Conservation (phyloP, 2,329 filamentous ascomycete genomes). For the Aureobasidium sp. region DNA sequence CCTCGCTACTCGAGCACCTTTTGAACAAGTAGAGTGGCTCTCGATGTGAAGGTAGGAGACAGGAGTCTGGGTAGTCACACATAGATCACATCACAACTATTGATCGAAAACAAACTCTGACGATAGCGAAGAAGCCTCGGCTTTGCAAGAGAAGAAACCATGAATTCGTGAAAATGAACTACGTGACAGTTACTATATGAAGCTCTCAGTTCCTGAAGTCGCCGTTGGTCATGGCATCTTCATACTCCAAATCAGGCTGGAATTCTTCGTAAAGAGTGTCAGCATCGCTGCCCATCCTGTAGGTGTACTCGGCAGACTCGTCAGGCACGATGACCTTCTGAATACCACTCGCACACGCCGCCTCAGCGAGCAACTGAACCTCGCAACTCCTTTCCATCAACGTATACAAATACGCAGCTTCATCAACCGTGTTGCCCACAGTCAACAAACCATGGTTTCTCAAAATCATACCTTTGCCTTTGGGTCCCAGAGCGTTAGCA, state of each 20-base stretch:
- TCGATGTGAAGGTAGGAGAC: background rate
- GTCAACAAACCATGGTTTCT: conserved; percentile 66
- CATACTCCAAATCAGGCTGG: conserved; percentile 44
- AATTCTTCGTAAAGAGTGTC: conserved; percentile 46
- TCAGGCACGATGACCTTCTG: conserved; percentile 48
- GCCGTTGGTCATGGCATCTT: conserved; percentile 26
- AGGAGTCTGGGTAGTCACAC: too few species aligned
- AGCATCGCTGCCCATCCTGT: conserved; percentile 39
- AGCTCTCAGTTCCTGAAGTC: conserved; percentile 12
- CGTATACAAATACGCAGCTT: conserved; percentile 63
- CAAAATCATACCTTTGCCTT: conserved; percentile 56
- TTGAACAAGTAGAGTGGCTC: background rate
- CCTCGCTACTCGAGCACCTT: too few species aligned
- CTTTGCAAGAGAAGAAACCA: background rate
- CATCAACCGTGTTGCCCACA: conserved; percentile 63
- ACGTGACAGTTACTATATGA: background rate
- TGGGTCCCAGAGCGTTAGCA: conserved; percentile 53
- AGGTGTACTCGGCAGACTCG: conserved; percentile 47
- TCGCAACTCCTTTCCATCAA: conserved; percentile 61
- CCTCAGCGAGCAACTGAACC: conserved; percentile 60
- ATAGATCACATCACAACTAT: too few species aligned
- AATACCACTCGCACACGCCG: conserved; percentile 49
- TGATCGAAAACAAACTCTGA: background rate
- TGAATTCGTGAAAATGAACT: background rate
- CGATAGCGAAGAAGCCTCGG: too few species aligned